A percentile compares a stretch with the other conserved stretches of the same genome.
Evolutionary conservation across 129 eudicot species (phyloP).

Genomic region (Helichrysum umbraculigerum): DNA sequence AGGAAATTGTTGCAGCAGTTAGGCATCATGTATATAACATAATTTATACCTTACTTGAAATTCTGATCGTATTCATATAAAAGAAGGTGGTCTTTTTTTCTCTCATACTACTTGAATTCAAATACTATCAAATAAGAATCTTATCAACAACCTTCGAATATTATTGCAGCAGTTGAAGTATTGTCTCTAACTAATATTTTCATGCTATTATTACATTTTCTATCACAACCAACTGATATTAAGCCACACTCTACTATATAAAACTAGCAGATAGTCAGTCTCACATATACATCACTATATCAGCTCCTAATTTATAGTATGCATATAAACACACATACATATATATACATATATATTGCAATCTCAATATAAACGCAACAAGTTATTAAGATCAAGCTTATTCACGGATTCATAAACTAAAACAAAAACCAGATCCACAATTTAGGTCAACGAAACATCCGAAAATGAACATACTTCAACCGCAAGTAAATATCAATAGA

Average conservation of each 20-base stretch:
- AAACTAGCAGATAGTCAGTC: neutral
- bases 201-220: neutral
- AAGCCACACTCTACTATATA: conserved; percentile 5
- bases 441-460: conserved; percentile 15
- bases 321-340: neutral
- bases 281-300: too few species aligned
- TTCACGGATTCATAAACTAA: neutral
- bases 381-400: conserved; percentile 19
- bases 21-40: neutral
- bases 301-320: neutral
- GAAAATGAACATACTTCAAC: neutral
- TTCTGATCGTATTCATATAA: neutral
- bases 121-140: neutral
- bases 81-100: neutral
- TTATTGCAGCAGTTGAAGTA: neutral
- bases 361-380: conserved; percentile 6
- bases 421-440: conserved; percentile 29
- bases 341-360: neutral
- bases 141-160: neutral
- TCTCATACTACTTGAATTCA: neutral
- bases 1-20: neutral
- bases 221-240: neutral
- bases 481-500: neutral
- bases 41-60: neutral
- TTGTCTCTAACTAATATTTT: conserved; percentile 6